Evolutionary conservation across 2,329 filamentous ascomycete genomes (phyloP).

Genomic region (Chalara sp.): DNA sequence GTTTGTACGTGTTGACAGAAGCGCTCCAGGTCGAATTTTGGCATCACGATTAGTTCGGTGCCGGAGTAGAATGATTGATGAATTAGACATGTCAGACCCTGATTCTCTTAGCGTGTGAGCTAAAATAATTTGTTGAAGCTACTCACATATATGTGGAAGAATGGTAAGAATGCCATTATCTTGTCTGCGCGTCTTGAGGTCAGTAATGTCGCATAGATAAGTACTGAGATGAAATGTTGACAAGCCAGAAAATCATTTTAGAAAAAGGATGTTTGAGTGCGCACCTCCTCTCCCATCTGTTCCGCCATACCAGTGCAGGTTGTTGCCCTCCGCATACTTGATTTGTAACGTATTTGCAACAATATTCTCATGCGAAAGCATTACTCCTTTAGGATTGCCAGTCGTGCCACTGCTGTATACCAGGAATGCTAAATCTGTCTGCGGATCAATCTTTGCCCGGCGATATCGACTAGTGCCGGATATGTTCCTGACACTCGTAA

Average conservation of each 20-base stretch:
- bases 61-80: constrained; percentile 62
- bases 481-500: constrained; percentile 41
- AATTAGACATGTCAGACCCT: constrained; percentile 62
- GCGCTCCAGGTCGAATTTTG: constrained; percentile 73
- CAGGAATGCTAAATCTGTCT: constrained; percentile 72
- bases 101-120: not conserved
- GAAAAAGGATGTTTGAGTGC: too few species aligned
- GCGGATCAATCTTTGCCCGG: constrained; percentile 54
- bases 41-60: constrained; percentile 61
- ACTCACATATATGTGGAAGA: constrained; percentile 84
- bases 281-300: constrained; percentile 45
- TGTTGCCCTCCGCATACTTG: constrained; percentile 43
- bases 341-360: constrained; percentile 64
- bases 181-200: constrained; percentile 41
- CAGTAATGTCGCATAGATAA: too few species aligned
- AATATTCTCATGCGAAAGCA: constrained; percentile 78
- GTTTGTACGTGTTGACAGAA: constrained; percentile 74
- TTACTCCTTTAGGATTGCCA: constrained; percentile 84
- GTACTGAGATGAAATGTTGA: too few species aligned
- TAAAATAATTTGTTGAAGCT: not conserved
- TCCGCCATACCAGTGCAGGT: constrained; percentile 51
- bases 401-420: constrained; percentile 90
- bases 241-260: too few species aligned
- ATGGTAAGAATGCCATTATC: constrained; percentile 73
- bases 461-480: not conserved